Percentiles rank a stretch among this genome's conserved stretches.
Evolutionary conservation across 2,329 filamentous ascomycete genomes (phyloP).

Genomic region (Bipolaris victoriae): DNA sequence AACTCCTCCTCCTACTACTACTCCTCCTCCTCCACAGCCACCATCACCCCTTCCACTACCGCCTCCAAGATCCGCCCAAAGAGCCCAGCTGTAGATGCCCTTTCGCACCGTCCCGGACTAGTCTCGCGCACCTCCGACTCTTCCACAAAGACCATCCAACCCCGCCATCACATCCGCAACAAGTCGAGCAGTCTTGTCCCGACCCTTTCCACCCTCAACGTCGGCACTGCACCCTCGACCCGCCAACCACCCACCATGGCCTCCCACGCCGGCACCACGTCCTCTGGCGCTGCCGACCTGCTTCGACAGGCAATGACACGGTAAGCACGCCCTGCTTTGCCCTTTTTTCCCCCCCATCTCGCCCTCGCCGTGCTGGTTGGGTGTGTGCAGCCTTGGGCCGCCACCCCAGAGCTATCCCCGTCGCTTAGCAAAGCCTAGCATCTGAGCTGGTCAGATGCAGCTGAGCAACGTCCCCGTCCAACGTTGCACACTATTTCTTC

Average conservation of each 20-base stretch:
- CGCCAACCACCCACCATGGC: conserved; percentile 42
- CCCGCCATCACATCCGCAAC: conserved; percentile 38
- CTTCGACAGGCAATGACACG: conserved; percentile 64
- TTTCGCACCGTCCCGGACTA: conserved; percentile 38
- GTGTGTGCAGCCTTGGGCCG: not conserved
- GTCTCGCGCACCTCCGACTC: conserved; percentile 41
- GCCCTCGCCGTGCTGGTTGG: not conserved
- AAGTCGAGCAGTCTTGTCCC: conserved; percentile 55
- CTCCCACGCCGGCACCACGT: conserved; percentile 48
- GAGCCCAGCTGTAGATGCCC: conserved; percentile 37
- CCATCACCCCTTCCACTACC: not conserved
- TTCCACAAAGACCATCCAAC: conserved; percentile 36
- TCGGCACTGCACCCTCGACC: conserved; percentile 38
- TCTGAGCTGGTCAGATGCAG: conserved; percentile 19
- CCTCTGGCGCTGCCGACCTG: conserved; percentile 62
- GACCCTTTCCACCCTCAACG: conserved; percentile 50
- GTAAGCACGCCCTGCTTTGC: conserved; percentile 50
- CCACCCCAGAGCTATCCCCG: conserved; percentile 4
- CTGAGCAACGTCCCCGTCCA: conserved; percentile 14
- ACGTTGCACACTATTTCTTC: conserved; percentile 42
- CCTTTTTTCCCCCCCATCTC: not conserved
- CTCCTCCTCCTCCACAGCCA: not conserved
- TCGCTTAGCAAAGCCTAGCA: conserved; percentile 28
- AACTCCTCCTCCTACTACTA: not conserved
- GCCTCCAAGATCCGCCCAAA: conserved; percentile 25